These are phyloP conservation scores for Lathyrus tuberosus DNA, from an alignment of 306 rosid species.

Conservation along the genomic window DNA sequence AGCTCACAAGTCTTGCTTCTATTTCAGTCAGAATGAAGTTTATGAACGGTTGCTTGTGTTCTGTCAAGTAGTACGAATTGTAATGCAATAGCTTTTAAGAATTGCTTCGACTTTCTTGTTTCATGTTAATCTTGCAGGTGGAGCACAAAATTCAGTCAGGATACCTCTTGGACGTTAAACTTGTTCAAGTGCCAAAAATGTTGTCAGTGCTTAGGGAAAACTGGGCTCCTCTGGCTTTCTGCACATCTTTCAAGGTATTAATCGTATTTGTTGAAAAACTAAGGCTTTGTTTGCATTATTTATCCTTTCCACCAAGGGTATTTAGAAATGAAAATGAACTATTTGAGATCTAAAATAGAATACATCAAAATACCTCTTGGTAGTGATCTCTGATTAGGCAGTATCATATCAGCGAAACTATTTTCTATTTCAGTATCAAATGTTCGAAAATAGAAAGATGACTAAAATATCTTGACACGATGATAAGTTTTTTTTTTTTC, in stretches of 20 bases:
- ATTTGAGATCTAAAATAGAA: slow-evolving; percentile 6
- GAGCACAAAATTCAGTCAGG: slow-evolving; percentile 96
- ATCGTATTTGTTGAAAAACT: slow-evolving; percentile 6
- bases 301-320: slow-evolving; percentile 10
- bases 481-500: background rate
- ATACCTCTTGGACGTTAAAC: slow-evolving; percentile 78
- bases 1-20: background rate
- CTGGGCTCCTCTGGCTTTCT: slow-evolving; percentile 84
- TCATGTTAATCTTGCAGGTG: slow-evolving; percentile 56
- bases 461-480: background rate
- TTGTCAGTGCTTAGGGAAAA: slow-evolving; percentile 63
- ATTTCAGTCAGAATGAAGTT: slow-evolving; percentile 10
- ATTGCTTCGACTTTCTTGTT: background rate
- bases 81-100: slow-evolving; percentile 6
- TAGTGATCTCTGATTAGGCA: slow-evolving; percentile 9
- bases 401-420: slow-evolving; percentile 20
- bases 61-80: background rate
- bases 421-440: slow-evolving; percentile 7
- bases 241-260: slow-evolving; percentile 90
- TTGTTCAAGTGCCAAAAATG: slow-evolving; percentile 96
- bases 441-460: slow-evolving; percentile 14
- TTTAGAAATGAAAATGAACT: background rate
- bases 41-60: slow-evolving; percentile 10
- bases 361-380: slow-evolving; percentile 20
- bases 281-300: background rate